A percentile compares a stretch with the other conserved stretches of the same genome.
These are phyloP conservation scores for Lactarius indigo DNA, from an alignment of 768 basidiomycete genomes.

Conservation along the genomic window DNA sequence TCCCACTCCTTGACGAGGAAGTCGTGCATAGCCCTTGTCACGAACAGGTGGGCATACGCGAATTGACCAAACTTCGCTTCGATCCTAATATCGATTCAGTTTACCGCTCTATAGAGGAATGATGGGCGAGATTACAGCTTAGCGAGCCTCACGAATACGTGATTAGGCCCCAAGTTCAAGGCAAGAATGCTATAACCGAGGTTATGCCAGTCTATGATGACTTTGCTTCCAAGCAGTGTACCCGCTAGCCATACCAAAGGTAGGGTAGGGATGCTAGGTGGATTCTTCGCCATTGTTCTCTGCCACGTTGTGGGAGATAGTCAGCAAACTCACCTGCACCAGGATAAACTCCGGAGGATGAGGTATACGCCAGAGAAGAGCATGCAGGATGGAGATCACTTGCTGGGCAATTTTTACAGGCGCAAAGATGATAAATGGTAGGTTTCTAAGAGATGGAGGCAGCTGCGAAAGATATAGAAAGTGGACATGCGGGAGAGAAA, in stretches of 20 bases:
- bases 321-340: conserved; percentile 66
- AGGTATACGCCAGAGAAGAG: conserved; percentile 56
- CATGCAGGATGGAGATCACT: conserved; percentile 54
- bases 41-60: conserved; percentile 91
- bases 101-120: conserved; percentile 3
- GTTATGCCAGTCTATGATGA: conserved; percentile 99
- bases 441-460: conserved; percentile 45
- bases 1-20: conserved; percentile 68
- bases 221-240: conserved; percentile 64
- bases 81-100: conserved; percentile 50
- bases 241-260: conserved; percentile 77
- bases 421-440: conserved; percentile 70
- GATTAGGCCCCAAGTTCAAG: conserved; percentile 65
- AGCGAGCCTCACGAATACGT: conserved; percentile 70
- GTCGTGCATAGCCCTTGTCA: conserved; percentile 83
- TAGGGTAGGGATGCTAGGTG: conserved; percentile 93
- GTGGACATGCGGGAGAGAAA: conserved; percentile 58
- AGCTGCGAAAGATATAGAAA: conserved; percentile 67
- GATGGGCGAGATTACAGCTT: conserved; percentile 51
- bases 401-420: conserved; percentile 81
- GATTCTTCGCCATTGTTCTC: conserved; percentile 59
- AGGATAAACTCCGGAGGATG: conserved; percentile 80
- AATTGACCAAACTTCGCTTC: conserved; percentile 73
- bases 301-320: neutral
- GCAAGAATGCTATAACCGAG: conserved; percentile 92